Evolutionary conservation across 2,329 filamentous ascomycete genomes (phyloP).

Genomic region (Colletotrichum sp.): DNA sequence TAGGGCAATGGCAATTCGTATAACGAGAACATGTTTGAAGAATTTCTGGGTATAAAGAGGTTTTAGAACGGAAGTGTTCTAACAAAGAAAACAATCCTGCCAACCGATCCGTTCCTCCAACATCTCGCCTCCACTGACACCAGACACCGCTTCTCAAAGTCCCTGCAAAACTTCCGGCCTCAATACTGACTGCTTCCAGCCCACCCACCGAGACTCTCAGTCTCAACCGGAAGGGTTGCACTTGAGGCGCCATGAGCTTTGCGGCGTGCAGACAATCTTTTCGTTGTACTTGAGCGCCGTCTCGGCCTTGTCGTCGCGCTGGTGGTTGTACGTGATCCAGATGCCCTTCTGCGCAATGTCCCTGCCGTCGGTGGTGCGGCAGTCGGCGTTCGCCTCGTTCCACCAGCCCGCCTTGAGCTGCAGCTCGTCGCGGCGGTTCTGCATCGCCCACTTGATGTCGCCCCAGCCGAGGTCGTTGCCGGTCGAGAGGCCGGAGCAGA

Average conservation of each 20-base stretch:
- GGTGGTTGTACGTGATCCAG: not conserved
- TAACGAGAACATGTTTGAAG: not conserved
- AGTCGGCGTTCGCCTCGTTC: not conserved
- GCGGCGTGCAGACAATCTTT: not conserved
- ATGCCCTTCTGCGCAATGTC: not conserved
- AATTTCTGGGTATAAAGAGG: not conserved
- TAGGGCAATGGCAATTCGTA: not conserved
- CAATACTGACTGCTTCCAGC: rapidly evolving
- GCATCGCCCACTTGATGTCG: not conserved
- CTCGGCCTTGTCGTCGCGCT: not conserved
- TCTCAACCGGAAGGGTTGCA: not conserved
- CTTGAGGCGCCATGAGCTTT: not conserved
- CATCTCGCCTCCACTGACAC: too few relatives aligned
- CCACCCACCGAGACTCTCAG: not conserved
- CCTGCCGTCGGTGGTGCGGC: not conserved
- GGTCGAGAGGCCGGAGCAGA: not conserved
- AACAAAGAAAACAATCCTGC: not conserved
- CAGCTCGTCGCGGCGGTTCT: not conserved
- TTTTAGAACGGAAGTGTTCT: not conserved
- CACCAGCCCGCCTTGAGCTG: not conserved
- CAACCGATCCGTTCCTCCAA: not conserved
- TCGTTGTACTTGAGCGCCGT: not conserved
- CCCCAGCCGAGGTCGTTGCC: not conserved
- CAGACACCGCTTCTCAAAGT: too few relatives aligned
- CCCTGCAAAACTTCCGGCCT: not conserved